Evolutionary conservation across 495 filamentous ascomycete species (phyloP).

Genomic region (Podospora tetraspora): DNA sequence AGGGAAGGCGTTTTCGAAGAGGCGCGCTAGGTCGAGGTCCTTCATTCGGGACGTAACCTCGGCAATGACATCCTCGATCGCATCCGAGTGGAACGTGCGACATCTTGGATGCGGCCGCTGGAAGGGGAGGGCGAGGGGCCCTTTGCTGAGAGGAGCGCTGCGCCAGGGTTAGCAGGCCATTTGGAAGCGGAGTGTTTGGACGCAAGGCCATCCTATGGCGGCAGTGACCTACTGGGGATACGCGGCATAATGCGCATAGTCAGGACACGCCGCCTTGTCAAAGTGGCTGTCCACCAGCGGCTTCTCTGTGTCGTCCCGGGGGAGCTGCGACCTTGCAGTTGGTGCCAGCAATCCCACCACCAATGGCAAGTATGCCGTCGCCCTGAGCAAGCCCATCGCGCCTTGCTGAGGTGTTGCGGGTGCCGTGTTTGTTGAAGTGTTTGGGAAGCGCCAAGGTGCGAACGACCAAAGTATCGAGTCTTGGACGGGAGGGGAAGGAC

Average conservation of each 20-base stretch:
- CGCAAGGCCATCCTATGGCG: background rate
- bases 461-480: background rate
- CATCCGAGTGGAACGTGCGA: constrained; percentile 78
- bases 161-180: background rate
- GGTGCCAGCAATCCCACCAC: constrained; percentile 13
- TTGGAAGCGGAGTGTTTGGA: constrained; percentile 31
- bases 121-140: constrained; percentile 76
- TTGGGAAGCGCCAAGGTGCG: background rate
- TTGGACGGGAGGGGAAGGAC: background rate
- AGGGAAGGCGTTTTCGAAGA: constrained; percentile 97
- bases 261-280: constrained; percentile 41
- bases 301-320: constrained; percentile 18
- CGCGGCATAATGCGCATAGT: constrained; percentile 48
- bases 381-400: constrained; percentile 16
- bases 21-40: constrained; percentile 80
- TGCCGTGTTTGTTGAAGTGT: background rate
- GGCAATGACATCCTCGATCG: constrained; percentile 81
- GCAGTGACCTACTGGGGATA: constrained; percentile 38
- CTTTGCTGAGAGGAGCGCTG: constrained; percentile 62
- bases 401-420: background rate
- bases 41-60: constrained; percentile 74
- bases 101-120: constrained; percentile 77
- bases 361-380: constrained; percentile 17
- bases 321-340: constrained; percentile 11
- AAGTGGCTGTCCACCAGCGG: constrained; percentile 19